Conservation (phyloP, 1,139 yeast genomes). For the Eremothecium cymbalariae region DNA sequence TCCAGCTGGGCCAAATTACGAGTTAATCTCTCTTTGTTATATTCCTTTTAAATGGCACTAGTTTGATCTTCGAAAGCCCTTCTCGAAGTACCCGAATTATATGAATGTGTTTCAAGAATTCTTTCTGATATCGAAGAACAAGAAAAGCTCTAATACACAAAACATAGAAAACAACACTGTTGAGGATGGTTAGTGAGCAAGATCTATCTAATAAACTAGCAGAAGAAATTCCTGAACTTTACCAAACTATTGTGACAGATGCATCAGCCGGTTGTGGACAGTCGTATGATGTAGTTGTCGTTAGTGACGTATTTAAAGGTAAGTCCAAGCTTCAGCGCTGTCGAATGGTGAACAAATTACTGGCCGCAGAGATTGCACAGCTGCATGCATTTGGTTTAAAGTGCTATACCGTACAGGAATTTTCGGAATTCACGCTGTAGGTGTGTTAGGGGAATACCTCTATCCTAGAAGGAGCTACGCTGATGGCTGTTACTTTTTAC, state of each 20-base stretch:
- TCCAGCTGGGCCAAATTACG: too few relatives aligned
- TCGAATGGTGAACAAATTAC: slow-evolving; percentile 68
- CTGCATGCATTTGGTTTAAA: slow-evolving; percentile 96
- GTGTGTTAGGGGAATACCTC: too few relatives aligned
- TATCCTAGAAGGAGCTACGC: too few relatives aligned
- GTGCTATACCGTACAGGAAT: slow-evolving; percentile 66
- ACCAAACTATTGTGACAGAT: slow-evolving; percentile 31
- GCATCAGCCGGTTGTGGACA: slow-evolving; percentile 80
- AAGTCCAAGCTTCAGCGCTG: slow-evolving; percentile 83
- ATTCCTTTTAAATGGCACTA: too few relatives aligned
- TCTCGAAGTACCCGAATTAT: too few relatives aligned
- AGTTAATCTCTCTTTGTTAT: too few relatives aligned
- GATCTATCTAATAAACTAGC: slow-evolving; percentile 21
- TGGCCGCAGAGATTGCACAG: slow-evolving; percentile 71
- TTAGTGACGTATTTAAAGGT: slow-evolving; percentile 65
- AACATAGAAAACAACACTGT: neutral
- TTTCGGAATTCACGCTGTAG: neutral
- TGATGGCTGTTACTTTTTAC: too few relatives aligned
- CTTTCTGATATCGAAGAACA: too few relatives aligned
- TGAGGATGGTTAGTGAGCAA: slow-evolving; percentile 20
- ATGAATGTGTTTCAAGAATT: too few relatives aligned
- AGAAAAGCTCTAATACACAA: too few relatives aligned
- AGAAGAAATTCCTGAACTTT: slow-evolving; percentile 22
- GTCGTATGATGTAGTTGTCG: slow-evolving; percentile 79
- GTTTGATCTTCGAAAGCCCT: too few relatives aligned